These are phyloP conservation scores for Neltuma alba DNA, from an alignment of 306 rosid species.

Conservation along the genomic window DNA sequence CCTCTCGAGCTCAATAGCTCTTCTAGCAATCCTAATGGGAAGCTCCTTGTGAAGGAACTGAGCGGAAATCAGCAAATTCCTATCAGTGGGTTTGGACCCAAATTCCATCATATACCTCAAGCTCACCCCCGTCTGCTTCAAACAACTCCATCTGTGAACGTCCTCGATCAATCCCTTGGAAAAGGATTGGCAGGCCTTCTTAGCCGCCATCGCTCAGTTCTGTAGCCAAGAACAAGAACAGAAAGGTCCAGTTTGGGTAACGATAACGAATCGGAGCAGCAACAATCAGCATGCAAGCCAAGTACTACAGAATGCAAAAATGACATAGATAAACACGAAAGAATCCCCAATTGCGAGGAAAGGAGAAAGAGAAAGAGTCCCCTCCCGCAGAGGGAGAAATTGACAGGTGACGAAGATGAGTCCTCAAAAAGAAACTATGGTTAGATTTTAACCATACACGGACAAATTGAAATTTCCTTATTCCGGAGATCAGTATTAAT, in stretches of 20 bases:
- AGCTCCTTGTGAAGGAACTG: slow-evolving; percentile 83
- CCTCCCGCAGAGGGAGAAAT: neutral
- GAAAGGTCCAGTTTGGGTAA: neutral
- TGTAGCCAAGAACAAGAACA: slow-evolving; percentile 4
- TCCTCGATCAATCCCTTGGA: slow-evolving; percentile 67
- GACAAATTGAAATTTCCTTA: neutral
- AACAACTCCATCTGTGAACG: slow-evolving; percentile 67
- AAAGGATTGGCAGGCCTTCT: slow-evolving; percentile 53
- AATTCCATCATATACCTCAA: slow-evolving; percentile 83
- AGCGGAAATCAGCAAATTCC: slow-evolving; percentile 59
- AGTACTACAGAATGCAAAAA: slow-evolving; percentile 37
- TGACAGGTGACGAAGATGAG: neutral
- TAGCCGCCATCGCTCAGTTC: slow-evolving; percentile 54
- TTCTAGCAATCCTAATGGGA: slow-evolving; percentile 72
- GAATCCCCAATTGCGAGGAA: neutral
- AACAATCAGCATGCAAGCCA: slow-evolving; percentile 39
- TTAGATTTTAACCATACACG: slow-evolving; percentile 5
- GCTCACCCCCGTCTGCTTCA: slow-evolving; percentile 77
- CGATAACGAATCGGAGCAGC: neutral
- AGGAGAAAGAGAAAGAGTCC: neutral
- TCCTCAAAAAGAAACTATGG: slow-evolving; percentile 16
- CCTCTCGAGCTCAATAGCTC: slow-evolving; percentile 63
- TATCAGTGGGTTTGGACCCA: slow-evolving; percentile 54
- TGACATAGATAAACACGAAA: slow-evolving; percentile 21
- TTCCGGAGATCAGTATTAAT: too few relatives aligned